Evolutionary conservation across 192 early-diverging fungal genomes (phyloP), one percentile per base, ranked within the genome.

Genomic region (Coemansia sp.): DNA sequence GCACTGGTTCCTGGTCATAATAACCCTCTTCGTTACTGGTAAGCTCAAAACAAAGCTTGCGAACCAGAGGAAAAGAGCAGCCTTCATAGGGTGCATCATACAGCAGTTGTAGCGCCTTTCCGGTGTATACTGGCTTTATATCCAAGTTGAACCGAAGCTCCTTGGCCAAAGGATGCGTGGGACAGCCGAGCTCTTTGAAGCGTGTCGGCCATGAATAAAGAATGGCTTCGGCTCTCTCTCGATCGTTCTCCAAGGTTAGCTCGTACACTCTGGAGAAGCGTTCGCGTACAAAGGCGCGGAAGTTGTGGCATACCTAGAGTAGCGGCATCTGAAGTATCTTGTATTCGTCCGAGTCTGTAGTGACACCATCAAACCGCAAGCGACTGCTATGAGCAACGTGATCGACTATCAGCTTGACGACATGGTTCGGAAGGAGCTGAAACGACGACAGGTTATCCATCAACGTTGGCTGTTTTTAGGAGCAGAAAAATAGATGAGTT

Each of bases 231-330:
- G 51, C n/a, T 24, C 20, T 24, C 3, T 52, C 20, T 20, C 2
- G n/a, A 10, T 12, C 10, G 5, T 16, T 6, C 0, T 7, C 27
- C 3, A 34, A 16, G 16, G 27, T 16, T 27, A 59, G 3, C 5
- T 34, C 16, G 16, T 34, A 34, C 4, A 0, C 5, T 18, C 15
- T 59, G 55, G 31, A 34, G 31, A 33, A 59, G 55, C 29, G 55
- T 29, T 22, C 2, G 31, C 34, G 16, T 6, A 59, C 55, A 34
- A 59, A 34, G 1, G 9, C 1, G 12, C 55, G 55, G 16, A 59
- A 59, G 15, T 59, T 59, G 55, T 18, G 55, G 55, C 55, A 59
- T 16, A 33, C 55, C 55, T 18, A 34, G 29, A 59, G 55, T 1
- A 59, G 31, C 5, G 55, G 55, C 15, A 36, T 5, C 55, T 16